phyloP scores from a whole-genome alignment of 352 stramenopile species.

The Pythium oligandrum region DNA sequence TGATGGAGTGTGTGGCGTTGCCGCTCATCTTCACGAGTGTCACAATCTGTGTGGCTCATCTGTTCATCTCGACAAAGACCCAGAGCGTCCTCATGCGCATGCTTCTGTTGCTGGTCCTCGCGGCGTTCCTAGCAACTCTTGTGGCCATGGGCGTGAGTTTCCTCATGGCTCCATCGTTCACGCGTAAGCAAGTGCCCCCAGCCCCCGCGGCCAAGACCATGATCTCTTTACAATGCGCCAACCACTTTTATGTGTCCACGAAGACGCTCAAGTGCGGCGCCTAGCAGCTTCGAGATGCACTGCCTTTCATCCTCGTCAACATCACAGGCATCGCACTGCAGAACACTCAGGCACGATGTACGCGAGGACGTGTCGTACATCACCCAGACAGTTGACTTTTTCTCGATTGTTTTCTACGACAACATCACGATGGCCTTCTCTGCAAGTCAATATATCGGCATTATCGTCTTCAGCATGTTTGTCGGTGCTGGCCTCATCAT shows the following conservation, averaged over 20 bases:
- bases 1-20: slow-evolving; percentile 51
- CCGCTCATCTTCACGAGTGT: slow-evolving; percentile 72
- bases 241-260: slow-evolving; percentile 35
- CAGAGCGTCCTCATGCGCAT: slow-evolving; percentile 39
- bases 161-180: slow-evolving; percentile 25
- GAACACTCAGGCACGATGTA: slow-evolving; percentile 16
- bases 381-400: slow-evolving; percentile 47
- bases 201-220: slow-evolving; percentile 17
- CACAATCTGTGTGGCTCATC: slow-evolving; percentile 51
- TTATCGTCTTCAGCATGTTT: slow-evolving; percentile 56
- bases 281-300: slow-evolving; percentile 23
- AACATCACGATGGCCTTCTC: slow-evolving; percentile 58
- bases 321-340: slow-evolving; percentile 42
- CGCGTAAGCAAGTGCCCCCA: slow-evolving; percentile 9
- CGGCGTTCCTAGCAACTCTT: slow-evolving; percentile 34
- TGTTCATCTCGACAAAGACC: slow-evolving; percentile 50
- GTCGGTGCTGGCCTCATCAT: slow-evolving; percentile 42
- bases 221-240: slow-evolving; percentile 48
- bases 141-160: slow-evolving; percentile 34
- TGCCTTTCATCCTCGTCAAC: slow-evolving; percentile 33
- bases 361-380: slow-evolving; percentile 33
- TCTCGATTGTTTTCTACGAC: slow-evolving; percentile 41
- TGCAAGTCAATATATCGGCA: slow-evolving; percentile 31
- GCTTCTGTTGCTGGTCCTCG: slow-evolving; percentile 29
- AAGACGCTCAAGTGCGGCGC: slow-evolving; percentile 15